Evolutionary conservation across 2,329 filamentous ascomycete genomes (phyloP), one percentile per base, ranked within the genome.

Genomic region (Aspergillus calidoustus): DNA sequence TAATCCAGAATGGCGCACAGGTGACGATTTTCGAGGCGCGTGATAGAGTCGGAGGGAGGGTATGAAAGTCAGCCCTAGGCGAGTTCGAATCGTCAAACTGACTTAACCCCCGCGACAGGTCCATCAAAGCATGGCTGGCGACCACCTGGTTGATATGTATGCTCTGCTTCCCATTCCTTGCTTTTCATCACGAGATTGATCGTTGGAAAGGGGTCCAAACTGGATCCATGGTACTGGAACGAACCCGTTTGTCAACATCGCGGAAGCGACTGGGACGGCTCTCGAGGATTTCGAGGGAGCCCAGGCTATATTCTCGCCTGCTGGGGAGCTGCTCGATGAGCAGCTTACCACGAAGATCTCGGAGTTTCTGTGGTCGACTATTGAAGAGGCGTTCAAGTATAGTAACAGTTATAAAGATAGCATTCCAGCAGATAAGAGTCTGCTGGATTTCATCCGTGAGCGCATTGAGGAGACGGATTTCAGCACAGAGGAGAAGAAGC

Each of bases 161-260:
- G 83, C 64, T 51, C 7, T 44, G 28, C 43, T 41, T 46, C 31
- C 38, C 8, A 4, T 13, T 4, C 8, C 28, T 22, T 49, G 11
- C 22, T n/a, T 30, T 17, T 2, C 28, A 25, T 25, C 11, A 19
- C 19, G 31, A 31, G 50, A 38, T 66, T 74, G 54, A 70, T 60
- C 15, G 30, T 50, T 51, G 23, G 34, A 41, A 31, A 87, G 85
- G 13, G 86, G 86, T 2, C 84, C 87, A 0, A 89, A 88, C 65
- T 89, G 86, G 86, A 88, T 89, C 54, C 87, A 89, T 71, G 87
- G 86, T 17, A 84, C 84, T 1, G 77, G 84, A 2, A 76, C 83
- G 46, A 89, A 88, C 66, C 86, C 87, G 0, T 87, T 89, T 23
- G 76, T 83, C 53, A 75, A 82, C 15, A 78, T 89, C n/a, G 86